Base-by-base conservation (phyloP, 1,284 basidiomycete genomes). In the Leccinum fuscescens region DNA sequence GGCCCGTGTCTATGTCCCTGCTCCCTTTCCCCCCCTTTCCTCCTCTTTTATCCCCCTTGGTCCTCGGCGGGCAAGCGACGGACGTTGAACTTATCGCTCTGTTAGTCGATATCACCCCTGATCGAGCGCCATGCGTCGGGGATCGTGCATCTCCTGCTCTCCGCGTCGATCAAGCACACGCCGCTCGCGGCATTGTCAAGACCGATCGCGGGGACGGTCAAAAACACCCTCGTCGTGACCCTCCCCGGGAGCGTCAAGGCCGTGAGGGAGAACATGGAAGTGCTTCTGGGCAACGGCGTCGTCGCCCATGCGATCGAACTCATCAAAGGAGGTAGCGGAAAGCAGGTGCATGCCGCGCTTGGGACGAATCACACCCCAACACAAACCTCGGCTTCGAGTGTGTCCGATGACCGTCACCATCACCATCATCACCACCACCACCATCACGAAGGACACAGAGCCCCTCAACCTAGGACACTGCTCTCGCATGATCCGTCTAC, bases 181-280 rank as follows among this genome's bases (percentile, higher is more conserved):
- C 88, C 90, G 1, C 77, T 94, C 33, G 93, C 91, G 2, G 90
- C 91, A 0, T 80, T 96, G 8, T 90, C 92, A 1, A 84, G 93
- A 9, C 90, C 91, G 1, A 78, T 94, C 14, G 92, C 90, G 2
- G 93, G 93, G 0, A 89, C 90, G 6, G 76, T 86, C 60, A 76
- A 76, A 29, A 81, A 82, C 37, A 88, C 88, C 0, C 79, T 96
- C 15, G 77, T 96, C 29, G 79, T 91, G 17, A 92, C 90, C 0
- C 84, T 96, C 8, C 94, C 94, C 0, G 93, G 93, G 1, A 92
- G 90, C 65, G 82, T 88, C 22, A 94, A 92, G 67, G 93, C 92
- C 2, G 93, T 94, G 27, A 85, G 80, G 62, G 93, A 95, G 70
- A 92, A 88, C 66, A 69, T 93, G 60, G 81, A 84, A 4, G 82